A percentile compares a stretch with the other conserved stretches of the same genome.
phyloP scores from a whole-genome alignment of 1,284 basidiomycete genomes.

The Erythrobasidium hasegawianum region DNA sequence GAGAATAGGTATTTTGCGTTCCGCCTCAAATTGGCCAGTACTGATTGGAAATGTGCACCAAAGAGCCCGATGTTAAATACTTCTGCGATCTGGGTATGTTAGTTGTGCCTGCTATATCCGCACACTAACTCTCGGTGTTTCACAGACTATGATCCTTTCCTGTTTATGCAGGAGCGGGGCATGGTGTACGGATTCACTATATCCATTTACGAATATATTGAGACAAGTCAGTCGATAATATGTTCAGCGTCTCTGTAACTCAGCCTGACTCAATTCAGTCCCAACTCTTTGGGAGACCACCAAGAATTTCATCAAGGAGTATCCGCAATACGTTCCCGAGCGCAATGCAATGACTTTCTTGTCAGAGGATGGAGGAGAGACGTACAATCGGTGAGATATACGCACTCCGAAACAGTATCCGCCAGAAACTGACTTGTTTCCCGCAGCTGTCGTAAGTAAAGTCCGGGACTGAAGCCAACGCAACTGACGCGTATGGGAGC shows the following conservation, averaged over 20 bases:
- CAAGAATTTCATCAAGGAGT: conserved; percentile 62
- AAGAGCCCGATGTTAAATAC: conserved; percentile 50
- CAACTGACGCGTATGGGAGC: too few relatives aligned
- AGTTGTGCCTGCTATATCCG: too few relatives aligned
- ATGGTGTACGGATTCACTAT: conserved; percentile 50
- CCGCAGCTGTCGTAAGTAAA: too few relatives aligned
- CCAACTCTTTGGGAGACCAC: conserved; percentile 62
- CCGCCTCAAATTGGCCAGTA: too few relatives aligned
- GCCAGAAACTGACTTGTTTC: too few relatives aligned
- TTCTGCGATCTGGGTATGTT: conserved; percentile 18
- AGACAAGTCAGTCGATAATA: too few relatives aligned
- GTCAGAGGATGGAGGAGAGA: conserved; percentile 65
- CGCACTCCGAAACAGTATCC: too few relatives aligned
- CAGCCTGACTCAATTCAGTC: too few relatives aligned
- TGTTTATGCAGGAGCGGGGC: conserved; percentile 39
- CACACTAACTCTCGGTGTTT: background rate
- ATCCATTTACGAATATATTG: conserved; percentile 69
- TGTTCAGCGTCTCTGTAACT: too few relatives aligned
- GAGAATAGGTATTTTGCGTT: too few relatives aligned
- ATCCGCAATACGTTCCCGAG: conserved; percentile 65
- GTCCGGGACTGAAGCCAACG: too few relatives aligned
- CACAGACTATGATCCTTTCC: conserved; percentile 43
- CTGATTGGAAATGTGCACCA: too few relatives aligned
- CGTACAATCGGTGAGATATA: conserved; percentile 70
- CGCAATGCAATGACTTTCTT: conserved; percentile 72